Evolutionary conservation across 768 basidiomycete genomes (phyloP).

Genomic region (Hydnomerulius pinastri): DNA sequence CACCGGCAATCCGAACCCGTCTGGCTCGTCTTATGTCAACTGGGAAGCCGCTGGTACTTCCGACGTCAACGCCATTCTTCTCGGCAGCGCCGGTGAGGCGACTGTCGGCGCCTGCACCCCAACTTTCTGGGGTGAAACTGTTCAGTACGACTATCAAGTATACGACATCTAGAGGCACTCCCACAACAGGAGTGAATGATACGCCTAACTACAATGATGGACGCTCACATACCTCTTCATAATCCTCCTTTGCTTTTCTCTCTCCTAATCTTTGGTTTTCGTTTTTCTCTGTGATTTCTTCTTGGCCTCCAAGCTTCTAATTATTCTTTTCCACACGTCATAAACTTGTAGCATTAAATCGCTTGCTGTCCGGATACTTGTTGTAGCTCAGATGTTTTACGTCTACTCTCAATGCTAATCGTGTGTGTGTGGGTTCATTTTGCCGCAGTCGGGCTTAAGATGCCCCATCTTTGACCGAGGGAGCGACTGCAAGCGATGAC

Average conservation of each 20-base stretch:
- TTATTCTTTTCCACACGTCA: background rate
- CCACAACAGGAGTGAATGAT: background rate
- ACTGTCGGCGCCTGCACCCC: constrained; percentile 61
- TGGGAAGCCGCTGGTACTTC: constrained; percentile 58
- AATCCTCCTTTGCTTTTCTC: background rate
- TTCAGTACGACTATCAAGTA: constrained; percentile 74
- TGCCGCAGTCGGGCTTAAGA: too few species aligned
- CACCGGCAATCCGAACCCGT: constrained; percentile 62
- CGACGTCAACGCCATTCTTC: constrained; percentile 56
- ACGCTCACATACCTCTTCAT: background rate
- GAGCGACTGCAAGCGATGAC: background rate
- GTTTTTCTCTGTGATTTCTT: background rate
- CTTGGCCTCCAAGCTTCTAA: background rate
- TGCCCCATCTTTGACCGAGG: background rate
- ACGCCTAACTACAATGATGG: background rate
- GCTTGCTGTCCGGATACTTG: background rate
- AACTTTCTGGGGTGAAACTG: constrained; percentile 64
- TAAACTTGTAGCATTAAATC: constrained; percentile 3
- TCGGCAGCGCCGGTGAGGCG: constrained; percentile 59
- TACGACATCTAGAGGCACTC: constrained; percentile 39
- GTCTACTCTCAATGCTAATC: background rate
- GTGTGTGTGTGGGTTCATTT: too few species aligned
- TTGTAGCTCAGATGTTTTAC: constrained; percentile 4
- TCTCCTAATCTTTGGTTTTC: constrained; percentile 2
- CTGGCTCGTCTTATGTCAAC: constrained; percentile 39